phyloP scores from a whole-genome alignment of 768 basidiomycete genomes.

The Boletellus ananiceps region DNA sequence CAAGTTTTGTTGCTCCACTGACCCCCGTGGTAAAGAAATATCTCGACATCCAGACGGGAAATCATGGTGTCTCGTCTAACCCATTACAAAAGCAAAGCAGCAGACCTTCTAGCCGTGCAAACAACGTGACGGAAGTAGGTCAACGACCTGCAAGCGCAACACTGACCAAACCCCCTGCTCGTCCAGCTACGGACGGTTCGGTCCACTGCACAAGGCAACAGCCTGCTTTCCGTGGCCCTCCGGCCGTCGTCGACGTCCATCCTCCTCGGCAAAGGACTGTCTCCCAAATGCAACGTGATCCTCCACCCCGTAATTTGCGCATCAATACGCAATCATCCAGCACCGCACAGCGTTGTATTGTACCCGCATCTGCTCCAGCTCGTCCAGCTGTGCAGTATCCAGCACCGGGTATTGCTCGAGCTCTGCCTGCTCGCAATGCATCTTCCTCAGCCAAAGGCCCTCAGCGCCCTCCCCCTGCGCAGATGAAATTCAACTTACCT shows the following conservation, averaged over 20 bases:
- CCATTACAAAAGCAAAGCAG: slow-evolving; percentile 17
- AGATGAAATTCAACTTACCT: slow-evolving; percentile 19
- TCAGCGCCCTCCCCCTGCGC: slow-evolving; percentile 23
- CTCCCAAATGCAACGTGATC: slow-evolving; percentile 17
- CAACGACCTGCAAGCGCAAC: slow-evolving; percentile 8
- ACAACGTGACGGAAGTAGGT: slow-evolving; percentile 7
- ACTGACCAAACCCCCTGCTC: slow-evolving; percentile 11
- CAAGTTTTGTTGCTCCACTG: slow-evolving; percentile 68
- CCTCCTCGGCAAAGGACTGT: slow-evolving; percentile 16
- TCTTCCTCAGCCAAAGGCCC: slow-evolving; percentile 16
- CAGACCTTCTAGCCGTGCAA: slow-evolving; percentile 23
- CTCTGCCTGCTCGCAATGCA: slow-evolving; percentile 1
- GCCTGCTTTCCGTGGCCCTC: not conserved
- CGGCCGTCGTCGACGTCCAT: slow-evolving; percentile 2
- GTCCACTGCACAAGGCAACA: slow-evolving; percentile 6
- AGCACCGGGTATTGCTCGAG: slow-evolving; percentile 1
- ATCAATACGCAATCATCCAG: slow-evolving; percentile 14
- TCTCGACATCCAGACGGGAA: slow-evolving; percentile 44
- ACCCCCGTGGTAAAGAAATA: slow-evolving; percentile 76
- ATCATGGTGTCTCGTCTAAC: slow-evolving; percentile 2
- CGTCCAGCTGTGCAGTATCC: slow-evolving; percentile 11
- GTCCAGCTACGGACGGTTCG: not conserved
- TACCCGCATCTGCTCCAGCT: slow-evolving; percentile 9
- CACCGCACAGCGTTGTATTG: slow-evolving; percentile 17
- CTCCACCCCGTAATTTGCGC: slow-evolving; percentile 14